These are phyloP conservation scores for Pseudomonodictys pantanalensis DNA, from an alignment of 495 filamentous ascomycete genomes.

Conservation along the genomic window DNA sequence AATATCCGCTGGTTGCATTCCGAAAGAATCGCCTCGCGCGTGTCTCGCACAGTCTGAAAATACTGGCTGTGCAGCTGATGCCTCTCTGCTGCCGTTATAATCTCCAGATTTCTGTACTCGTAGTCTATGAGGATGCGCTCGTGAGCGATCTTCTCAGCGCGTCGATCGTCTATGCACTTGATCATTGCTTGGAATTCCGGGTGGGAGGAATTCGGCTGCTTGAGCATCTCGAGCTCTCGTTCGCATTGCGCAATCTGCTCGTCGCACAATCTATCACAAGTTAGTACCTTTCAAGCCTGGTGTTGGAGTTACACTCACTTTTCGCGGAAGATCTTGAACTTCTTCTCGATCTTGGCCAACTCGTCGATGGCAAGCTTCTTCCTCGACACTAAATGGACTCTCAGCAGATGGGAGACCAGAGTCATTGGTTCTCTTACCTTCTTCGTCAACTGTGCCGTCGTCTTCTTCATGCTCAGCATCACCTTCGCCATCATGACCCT, in stretches of 20 bases:
- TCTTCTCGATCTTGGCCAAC: conserved; percentile 70
- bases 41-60: conserved; percentile 76
- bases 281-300: conserved; percentile 2
- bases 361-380: conserved; percentile 81
- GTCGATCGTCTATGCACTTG: conserved; percentile 74
- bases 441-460: conserved; percentile 32
- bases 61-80: conserved; percentile 82
- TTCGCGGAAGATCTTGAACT: conserved; percentile 80
- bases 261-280: conserved; percentile 66
- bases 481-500: conserved; percentile 20
- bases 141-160: conserved; percentile 72
- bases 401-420: neutral
- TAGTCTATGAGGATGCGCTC: conserved; percentile 70
- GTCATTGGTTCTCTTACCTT: conserved; percentile 14
- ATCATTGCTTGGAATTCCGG: conserved; percentile 84
- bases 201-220: conserved; percentile 72
- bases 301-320: conserved; percentile 55
- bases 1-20: conserved; percentile 82
- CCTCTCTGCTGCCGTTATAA: conserved; percentile 71
- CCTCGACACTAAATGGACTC: conserved; percentile 59
- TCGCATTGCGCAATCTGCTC: conserved; percentile 79
- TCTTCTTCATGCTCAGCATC: conserved; percentile 37
- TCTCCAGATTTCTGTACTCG: conserved; percentile 66
- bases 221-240: conserved; percentile 78
- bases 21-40: conserved; percentile 75